Evolutionary conservation across 140 eudicot species (phyloP).

Genomic region (Oenanthe javanica): DNA sequence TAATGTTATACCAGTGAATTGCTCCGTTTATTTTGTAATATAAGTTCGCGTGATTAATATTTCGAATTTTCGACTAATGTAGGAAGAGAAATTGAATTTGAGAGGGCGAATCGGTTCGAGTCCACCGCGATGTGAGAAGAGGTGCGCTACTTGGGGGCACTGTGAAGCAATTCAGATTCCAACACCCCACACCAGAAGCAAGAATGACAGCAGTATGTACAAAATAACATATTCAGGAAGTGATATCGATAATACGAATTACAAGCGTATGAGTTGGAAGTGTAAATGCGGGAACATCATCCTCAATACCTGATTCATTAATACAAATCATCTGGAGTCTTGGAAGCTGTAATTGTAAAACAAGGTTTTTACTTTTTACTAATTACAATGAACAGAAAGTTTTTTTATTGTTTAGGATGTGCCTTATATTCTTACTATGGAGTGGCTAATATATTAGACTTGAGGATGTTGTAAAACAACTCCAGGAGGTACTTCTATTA

Average conservation of each 20-base stretch:
- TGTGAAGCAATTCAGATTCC: conserved; percentile 95
- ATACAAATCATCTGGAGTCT: too few species aligned
- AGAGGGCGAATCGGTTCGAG: conserved; percentile 72
- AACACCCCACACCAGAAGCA: conserved; percentile 39
- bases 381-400: neutral
- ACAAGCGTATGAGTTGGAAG: conserved; percentile 90
- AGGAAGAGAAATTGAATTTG: conserved; percentile 30
- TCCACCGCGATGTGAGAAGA: conserved; percentile 83
- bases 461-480: conserved; percentile 48
- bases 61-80: neutral
- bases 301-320: conserved; percentile 60
- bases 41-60: neutral
- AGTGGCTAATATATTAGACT: conserved; percentile 54
- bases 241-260: conserved; percentile 46
- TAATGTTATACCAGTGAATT: neutral
- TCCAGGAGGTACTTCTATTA: conserved; percentile 40
- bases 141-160: conserved; percentile 69
- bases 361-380: too few species aligned
- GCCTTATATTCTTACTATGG: conserved; percentile 49
- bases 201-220: conserved; percentile 12
- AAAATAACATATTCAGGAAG: conserved; percentile 44
- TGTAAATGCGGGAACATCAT: conserved; percentile 83
- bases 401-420: conserved; percentile 41
- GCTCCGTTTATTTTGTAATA: neutral
- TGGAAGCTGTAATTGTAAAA: too few species aligned